These are phyloP conservation scores for Penstemon eatonii DNA, from an alignment of 257 asterid species.

Conservation along the genomic window DNA sequence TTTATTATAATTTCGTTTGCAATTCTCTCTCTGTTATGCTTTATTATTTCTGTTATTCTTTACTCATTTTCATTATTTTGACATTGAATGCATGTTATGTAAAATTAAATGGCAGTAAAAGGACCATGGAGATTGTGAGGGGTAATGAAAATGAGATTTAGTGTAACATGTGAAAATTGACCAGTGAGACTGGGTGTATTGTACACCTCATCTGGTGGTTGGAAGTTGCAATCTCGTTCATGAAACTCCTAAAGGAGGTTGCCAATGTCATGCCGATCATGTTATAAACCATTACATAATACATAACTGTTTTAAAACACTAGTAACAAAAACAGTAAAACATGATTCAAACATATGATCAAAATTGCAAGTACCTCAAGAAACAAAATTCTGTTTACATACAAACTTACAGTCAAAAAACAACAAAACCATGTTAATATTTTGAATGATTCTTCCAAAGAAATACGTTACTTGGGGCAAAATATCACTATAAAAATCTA, in stretches of 20 bases:
- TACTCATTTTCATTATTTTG: too few relatives aligned
- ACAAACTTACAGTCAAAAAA: conserved; percentile 10
- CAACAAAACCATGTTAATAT: conserved; percentile 24
- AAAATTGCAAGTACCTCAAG: neutral
- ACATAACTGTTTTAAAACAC: neutral
- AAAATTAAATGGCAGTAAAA: too few relatives aligned
- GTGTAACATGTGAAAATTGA: neutral
- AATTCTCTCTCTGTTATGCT: neutral
- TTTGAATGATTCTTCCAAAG: conserved; percentile 4
- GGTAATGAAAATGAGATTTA: neutral
- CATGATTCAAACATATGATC: neutral
- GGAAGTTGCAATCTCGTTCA: neutral
- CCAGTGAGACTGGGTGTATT: neutral
- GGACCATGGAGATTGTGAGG: neutral
- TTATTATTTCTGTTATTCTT: neutral
- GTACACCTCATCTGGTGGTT: neutral
- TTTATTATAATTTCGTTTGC: neutral
- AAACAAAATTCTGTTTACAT: conserved; percentile 21
- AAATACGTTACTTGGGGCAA: neutral
- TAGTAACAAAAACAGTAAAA: neutral
- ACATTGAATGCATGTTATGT: too few relatives aligned
- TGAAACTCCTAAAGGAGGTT: neutral
- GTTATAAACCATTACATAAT: neutral
- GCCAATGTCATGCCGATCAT: neutral
- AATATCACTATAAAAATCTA: neutral